Evolutionary conservation across 345 rosid genomes (phyloP), one percentile per base, ranked within the genome.

Genomic region (Eucalyptus leucophloia): DNA sequence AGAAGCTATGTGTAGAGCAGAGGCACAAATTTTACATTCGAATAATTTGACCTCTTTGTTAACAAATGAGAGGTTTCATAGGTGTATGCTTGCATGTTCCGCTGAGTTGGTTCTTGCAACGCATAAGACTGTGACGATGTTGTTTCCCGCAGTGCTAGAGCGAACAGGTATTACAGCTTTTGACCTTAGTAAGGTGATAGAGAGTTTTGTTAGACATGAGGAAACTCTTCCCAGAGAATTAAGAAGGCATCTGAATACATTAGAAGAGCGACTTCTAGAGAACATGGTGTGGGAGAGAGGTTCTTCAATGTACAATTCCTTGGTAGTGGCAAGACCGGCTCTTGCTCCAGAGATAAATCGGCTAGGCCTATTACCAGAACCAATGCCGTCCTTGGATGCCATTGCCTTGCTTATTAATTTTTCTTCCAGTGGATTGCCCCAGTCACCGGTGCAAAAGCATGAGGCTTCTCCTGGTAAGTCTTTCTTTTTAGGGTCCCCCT

Each of bases 251-350:
- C 92, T 98, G 88, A 98, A 97, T 93, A 97, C 99, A 28, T 89
- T 98, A 92, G 99, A 98, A 94, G 99, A 98, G 94, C 93, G 98
- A 65, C 98, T 98, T 91, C 91, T 98, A 91, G 99, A 98, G 94
- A 97, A 98, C 92, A 96, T 98, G 99, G 99, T 97, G 34, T 98
- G 99, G 99, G 98, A 96, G 91, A 98, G 95, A 91, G 99, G 98
- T 87, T 98, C 99, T 56, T 97, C 99, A 62, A 94, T 97, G 99
- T 98, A 96, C 94, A 98, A 98, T 90, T 98, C 99, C 65, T 92
- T 98, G 95, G 92, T 94, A 49, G 97, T 97, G 91, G 99, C 99
- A 87, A 95, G 95, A 90, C 95, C 99, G 49, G 67, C 93, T 28
- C 95, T 95, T 60, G 92, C 96, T 26, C 88, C 91, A 34, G 99